Conservation (phyloP, 2,329 filamentous ascomycete species). For the Helicocarpus griseus region DNA sequence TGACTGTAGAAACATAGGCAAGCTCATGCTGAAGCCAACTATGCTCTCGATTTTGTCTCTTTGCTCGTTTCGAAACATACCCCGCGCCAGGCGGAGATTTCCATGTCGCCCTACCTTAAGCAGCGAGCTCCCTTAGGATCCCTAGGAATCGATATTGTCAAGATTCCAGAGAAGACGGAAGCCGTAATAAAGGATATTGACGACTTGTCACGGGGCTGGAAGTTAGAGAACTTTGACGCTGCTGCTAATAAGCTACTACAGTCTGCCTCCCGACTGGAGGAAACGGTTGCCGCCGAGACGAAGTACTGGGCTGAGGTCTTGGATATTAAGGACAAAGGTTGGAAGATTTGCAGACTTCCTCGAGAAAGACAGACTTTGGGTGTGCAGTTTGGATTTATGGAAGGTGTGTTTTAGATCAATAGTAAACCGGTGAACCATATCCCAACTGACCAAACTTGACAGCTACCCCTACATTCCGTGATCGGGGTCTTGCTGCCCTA, state of each 20-base stretch:
- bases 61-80: slow-evolving; percentile 72
- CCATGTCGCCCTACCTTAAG: slow-evolving; percentile 62
- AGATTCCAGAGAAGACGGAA: slow-evolving; percentile 50
- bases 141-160: slow-evolving; percentile 57
- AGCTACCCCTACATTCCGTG: slow-evolving; percentile 49
- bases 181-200: slow-evolving; percentile 45
- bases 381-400: slow-evolving; percentile 81
- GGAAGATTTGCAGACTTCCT: slow-evolving; percentile 73
- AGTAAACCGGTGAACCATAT: not conserved
- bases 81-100: slow-evolving; percentile 58
- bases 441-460: not conserved
- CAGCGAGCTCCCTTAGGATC: slow-evolving; percentile 64
- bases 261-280: slow-evolving; percentile 61
- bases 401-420: slow-evolving; percentile 40
- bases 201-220: slow-evolving; percentile 57
- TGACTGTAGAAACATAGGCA: slow-evolving; percentile 23
- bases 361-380: slow-evolving; percentile 64
- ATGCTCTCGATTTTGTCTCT: slow-evolving; percentile 73
- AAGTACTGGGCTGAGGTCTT: slow-evolving; percentile 85
- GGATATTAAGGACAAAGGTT: slow-evolving; percentile 70
- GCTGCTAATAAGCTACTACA: slow-evolving; percentile 64
- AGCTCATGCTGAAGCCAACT: slow-evolving; percentile 42
- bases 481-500: slow-evolving; percentile 72
- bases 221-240: slow-evolving; percentile 64
- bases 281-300: slow-evolving; percentile 69